Evolutionary conservation across 2,329 filamentous ascomycete species (phyloP).

Genomic region (Aspergillus viridinutans): DNA sequence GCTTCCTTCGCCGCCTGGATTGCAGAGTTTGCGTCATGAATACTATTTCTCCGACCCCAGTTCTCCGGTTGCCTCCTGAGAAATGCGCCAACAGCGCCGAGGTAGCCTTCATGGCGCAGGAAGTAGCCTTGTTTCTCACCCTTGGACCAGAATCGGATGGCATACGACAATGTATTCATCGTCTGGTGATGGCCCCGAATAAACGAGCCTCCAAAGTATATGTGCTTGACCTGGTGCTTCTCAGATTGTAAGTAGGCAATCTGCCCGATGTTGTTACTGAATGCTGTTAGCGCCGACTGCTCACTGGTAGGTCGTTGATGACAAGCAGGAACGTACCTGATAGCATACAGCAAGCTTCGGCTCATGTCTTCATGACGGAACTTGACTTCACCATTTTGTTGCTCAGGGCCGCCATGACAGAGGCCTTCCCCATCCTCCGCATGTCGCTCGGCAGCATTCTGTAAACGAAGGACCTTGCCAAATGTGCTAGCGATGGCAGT

Average conservation of each 20-base stretch:
- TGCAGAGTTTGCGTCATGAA: slow-evolving; percentile 50
- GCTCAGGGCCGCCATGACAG: slow-evolving; percentile 48
- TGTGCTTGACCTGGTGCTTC: slow-evolving; percentile 83
- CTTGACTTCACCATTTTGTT: slow-evolving; percentile 34
- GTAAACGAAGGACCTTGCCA: slow-evolving; percentile 93
- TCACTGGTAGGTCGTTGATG: background rate
- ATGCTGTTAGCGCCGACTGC: slow-evolving; percentile 19
- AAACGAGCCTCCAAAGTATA: slow-evolving; percentile 97
- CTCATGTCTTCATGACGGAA: slow-evolving; percentile 85
- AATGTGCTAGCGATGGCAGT: slow-evolving; percentile 95
- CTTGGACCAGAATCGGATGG: slow-evolving; percentile 96
- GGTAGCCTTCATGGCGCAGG: slow-evolving; percentile 88
- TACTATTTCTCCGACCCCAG: slow-evolving; percentile 80
- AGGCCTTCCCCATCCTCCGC: slow-evolving; percentile 68
- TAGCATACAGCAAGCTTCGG: slow-evolving; percentile 85
- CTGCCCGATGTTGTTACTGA: slow-evolving; percentile 93
- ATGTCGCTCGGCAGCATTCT: slow-evolving; percentile 72
- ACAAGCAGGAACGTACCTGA: slow-evolving; percentile 49
- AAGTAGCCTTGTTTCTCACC: slow-evolving; percentile 95
- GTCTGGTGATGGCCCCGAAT: slow-evolving; percentile 95
- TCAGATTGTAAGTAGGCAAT: slow-evolving; percentile 97
- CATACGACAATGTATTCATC: slow-evolving; percentile 95
- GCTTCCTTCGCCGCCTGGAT: slow-evolving; percentile 21
- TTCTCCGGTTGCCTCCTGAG: slow-evolving; percentile 84
- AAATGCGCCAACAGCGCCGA: slow-evolving; percentile 91